phyloP scores from a whole-genome alignment of 2,329 filamentous ascomycete genomes.

The Aspergillus latus region DNA sequence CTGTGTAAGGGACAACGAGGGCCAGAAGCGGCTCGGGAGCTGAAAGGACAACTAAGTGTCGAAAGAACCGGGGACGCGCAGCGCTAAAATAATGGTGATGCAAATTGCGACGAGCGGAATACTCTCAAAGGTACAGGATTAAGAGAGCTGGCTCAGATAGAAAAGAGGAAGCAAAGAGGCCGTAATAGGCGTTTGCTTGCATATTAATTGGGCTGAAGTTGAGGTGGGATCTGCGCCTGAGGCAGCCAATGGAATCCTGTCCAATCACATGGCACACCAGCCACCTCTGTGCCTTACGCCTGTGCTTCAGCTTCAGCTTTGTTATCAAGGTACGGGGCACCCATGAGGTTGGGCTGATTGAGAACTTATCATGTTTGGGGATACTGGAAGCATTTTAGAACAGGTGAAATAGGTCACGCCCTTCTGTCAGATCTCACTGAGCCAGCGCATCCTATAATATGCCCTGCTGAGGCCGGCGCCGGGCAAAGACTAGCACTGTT shows the following conservation, averaged over 20 bases:
- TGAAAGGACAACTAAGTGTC: constrained; percentile 6
- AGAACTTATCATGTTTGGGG: neutral
- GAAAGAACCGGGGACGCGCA: constrained; percentile 8
- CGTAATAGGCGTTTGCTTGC: constrained; percentile 11
- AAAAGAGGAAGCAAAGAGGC: constrained; percentile 2
- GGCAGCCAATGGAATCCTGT: constrained; percentile 8
- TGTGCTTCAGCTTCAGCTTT: neutral
- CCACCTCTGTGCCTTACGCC: constrained; percentile 13
- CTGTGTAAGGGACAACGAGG: constrained; percentile 18
- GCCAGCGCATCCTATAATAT: neutral
- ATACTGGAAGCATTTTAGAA: neutral
- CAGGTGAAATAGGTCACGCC: neutral
- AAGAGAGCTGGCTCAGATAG: constrained; percentile 6
- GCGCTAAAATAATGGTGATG: constrained; percentile 7
- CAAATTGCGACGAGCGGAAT: neutral
- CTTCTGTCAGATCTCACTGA: neutral
- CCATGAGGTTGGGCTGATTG: neutral
- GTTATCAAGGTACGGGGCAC: neutral
- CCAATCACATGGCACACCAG: constrained; percentile 19
- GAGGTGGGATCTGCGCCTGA: constrained; percentile 12
- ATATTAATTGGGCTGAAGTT: constrained; percentile 16
- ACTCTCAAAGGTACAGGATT: neutral
- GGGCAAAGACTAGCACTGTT: neutral
- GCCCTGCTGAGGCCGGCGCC: no score
- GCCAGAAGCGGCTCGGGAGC: constrained; percentile 2